Evolutionary conservation across 192 early-diverging fungal genomes (phyloP).

Genomic region (Coemansia brasiliensis): DNA sequence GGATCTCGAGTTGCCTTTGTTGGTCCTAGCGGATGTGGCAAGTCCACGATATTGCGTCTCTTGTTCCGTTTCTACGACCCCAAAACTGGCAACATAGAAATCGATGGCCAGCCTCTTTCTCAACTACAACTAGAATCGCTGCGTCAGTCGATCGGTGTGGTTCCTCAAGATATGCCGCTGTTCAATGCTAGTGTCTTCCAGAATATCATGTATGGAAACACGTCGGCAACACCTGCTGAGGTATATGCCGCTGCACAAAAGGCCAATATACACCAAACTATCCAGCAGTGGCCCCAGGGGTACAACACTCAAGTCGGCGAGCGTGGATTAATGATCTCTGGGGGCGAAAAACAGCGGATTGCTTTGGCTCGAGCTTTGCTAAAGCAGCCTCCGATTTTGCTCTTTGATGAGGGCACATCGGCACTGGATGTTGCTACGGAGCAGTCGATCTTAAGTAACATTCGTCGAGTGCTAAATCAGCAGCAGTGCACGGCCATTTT

Average conservation of each 20-base stretch:
- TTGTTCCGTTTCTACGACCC: constrained; percentile 96
- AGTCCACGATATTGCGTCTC: constrained; percentile 79
- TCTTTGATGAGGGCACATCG: constrained; percentile 67
- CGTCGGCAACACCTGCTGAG: constrained; percentile 63
- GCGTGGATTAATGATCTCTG: constrained; percentile 69
- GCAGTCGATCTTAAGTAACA: constrained; percentile 79
- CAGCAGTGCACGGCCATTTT: constrained; percentile 82
- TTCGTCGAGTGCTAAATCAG: constrained; percentile 70
- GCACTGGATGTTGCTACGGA: constrained; percentile 66
- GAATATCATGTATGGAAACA: constrained; percentile 90
- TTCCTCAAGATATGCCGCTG: constrained; percentile 87
- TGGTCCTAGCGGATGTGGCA: constrained; percentile 92
- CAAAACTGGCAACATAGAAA: constrained; percentile 68
- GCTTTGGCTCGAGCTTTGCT: constrained; percentile 54
- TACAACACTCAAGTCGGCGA: constrained; percentile 73
- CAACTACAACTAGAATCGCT: constrained; percentile 78
- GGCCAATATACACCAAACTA: constrained; percentile 64
- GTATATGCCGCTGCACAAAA: constrained; percentile 58
- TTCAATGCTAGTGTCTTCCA: constrained; percentile 92
- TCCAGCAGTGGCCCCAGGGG: constrained; percentile 59
- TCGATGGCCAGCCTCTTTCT: constrained; percentile 85
- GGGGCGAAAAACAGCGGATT: constrained; percentile 71
- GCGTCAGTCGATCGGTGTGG: constrained; percentile 78
- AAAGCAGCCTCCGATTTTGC: constrained; percentile 59
- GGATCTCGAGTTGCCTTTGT: constrained; percentile 91